phyloP scores from a whole-genome alignment of 345 rosid genomes.

The Citrus mangshanensis region DNA sequence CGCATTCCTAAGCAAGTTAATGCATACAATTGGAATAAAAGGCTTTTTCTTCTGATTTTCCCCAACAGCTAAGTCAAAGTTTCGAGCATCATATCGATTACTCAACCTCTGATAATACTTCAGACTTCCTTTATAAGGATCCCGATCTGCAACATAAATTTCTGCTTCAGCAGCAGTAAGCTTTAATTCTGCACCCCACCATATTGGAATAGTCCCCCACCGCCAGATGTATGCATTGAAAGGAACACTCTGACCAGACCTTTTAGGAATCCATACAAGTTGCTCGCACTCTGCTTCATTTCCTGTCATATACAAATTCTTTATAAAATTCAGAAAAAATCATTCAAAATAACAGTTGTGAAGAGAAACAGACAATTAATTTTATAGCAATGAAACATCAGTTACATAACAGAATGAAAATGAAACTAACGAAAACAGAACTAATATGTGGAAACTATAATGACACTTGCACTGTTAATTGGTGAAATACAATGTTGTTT shows the following conservation, averaged over 20 bases:
- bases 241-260: slow-evolving; percentile 67
- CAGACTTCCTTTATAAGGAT: slow-evolving; percentile 89
- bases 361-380: slow-evolving; percentile 4
- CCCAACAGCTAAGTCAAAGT: slow-evolving; percentile 48
- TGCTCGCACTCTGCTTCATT: slow-evolving; percentile 99
- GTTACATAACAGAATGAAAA: neutral
- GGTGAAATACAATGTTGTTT: neutral
- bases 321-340: slow-evolving; percentile 27
- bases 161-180: slow-evolving; percentile 95
- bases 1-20: slow-evolving; percentile 84
- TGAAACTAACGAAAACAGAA: neutral
- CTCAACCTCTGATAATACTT: slow-evolving; percentile 85
- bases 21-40: slow-evolving; percentile 76
- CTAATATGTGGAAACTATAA: neutral
- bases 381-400: slow-evolving; percentile 7
- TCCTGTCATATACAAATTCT: slow-evolving; percentile 55
- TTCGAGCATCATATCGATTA: slow-evolving; percentile 75
- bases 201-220: slow-evolving; percentile 94
- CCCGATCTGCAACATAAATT: slow-evolving; percentile 80
- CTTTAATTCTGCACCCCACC: slow-evolving; percentile 99
- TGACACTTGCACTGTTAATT: neutral
- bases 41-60: slow-evolving; percentile 66
- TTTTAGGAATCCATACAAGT: slow-evolving; percentile 90
- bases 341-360: slow-evolving; percentile 16
- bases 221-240: slow-evolving; percentile 90